Conservation (phyloP, 495 filamentous ascomycete genomes). For the Podospora pseudocomata region DNA sequence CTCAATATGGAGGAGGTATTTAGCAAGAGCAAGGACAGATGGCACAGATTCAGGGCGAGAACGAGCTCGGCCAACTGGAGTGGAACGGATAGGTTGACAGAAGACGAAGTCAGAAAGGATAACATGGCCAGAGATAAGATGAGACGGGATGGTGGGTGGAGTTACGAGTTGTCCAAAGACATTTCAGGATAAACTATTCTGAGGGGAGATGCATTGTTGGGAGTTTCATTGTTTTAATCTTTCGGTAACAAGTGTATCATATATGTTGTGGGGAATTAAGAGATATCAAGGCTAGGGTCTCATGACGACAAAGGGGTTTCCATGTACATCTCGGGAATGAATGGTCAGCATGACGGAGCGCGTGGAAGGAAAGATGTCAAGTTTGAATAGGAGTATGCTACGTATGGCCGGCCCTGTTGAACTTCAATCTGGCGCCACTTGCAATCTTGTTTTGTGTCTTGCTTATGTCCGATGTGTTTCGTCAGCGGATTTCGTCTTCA, state of each 20-base stretch:
- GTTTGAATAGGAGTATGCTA: background rate
- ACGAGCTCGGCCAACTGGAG: constrained; percentile 94
- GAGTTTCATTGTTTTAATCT: background rate
- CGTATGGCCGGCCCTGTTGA: no score
- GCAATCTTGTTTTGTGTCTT: no score
- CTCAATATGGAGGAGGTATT: constrained; percentile 96
- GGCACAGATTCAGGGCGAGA: constrained; percentile 78
- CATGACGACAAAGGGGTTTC: background rate
- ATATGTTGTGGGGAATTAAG: background rate
- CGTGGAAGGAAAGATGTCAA: background rate
- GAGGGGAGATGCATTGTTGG: background rate
- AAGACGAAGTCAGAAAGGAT: constrained; percentile 82
- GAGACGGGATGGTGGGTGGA: constrained; percentile 82
- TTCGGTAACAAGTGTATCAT: background rate
- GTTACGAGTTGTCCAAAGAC: constrained; percentile 48
- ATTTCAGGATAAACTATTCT: background rate
- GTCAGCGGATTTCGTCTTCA: no score
- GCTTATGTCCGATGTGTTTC: no score
- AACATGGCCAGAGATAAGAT: constrained; percentile 74
- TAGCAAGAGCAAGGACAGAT: constrained; percentile 70
- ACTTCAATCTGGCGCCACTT: no score
- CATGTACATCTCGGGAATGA: background rate
- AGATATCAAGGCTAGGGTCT: background rate
- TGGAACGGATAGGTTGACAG: constrained; percentile 79
- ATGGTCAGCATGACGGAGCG: background rate